phyloP scores from a whole-genome alignment of 2,329 filamentous ascomycete species.

The Hymenoscyphus albidus region DNA sequence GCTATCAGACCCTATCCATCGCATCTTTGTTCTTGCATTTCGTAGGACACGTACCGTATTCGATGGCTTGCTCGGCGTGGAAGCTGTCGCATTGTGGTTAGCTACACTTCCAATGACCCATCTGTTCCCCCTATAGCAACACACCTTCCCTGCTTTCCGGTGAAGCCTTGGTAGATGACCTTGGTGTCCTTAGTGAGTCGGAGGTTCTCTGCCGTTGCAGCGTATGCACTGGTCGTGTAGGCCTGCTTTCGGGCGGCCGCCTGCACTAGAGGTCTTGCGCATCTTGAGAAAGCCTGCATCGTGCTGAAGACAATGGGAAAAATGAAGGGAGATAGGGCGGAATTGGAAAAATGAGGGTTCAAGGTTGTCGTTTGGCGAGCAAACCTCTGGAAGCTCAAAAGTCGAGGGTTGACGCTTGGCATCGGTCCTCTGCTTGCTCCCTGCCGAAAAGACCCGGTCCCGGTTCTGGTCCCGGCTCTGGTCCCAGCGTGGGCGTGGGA shows the following conservation, averaged over 20 bases:
- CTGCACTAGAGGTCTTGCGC: slow-evolving; percentile 63
- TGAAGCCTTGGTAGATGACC: slow-evolving; percentile 96
- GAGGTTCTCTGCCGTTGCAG: slow-evolving; percentile 76
- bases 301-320: slow-evolving; percentile 38
- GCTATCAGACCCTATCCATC: slow-evolving; percentile 31
- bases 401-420: neutral
- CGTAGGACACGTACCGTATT: slow-evolving; percentile 69
- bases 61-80: slow-evolving; percentile 95
- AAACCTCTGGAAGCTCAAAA: neutral
- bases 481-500: too few species aligned
- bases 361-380: neutral
- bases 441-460: neutral
- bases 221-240: slow-evolving; percentile 70
- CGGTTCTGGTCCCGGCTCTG: neutral
- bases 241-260: slow-evolving; percentile 66
- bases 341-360: slow-evolving; percentile 15
- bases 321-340: slow-evolving; percentile 18
- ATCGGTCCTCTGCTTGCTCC: neutral
- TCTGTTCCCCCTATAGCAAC: slow-evolving; percentile 38
- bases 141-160: slow-evolving; percentile 92
- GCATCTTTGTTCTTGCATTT: slow-evolving; percentile 8
- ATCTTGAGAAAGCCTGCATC: slow-evolving; percentile 85
- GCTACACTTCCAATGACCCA: slow-evolving; percentile 12
- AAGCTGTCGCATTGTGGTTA: slow-evolving; percentile 60
- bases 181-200: slow-evolving; percentile 91